Evolutionary conservation across 371 early-diverging fungal genomes (phyloP).

Genomic region (Mucor indicus): DNA sequence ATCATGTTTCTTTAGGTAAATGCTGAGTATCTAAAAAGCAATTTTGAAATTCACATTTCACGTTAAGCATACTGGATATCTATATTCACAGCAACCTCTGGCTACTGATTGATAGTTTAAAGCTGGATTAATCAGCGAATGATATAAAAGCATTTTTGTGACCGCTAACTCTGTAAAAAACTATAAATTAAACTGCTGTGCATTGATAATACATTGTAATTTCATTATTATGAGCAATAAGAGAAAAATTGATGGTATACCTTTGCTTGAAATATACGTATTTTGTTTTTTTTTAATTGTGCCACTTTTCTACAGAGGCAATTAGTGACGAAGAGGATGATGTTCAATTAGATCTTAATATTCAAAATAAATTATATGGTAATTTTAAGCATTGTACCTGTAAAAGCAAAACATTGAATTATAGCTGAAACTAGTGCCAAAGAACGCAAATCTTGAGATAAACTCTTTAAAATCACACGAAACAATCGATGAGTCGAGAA

Average conservation of each 20-base stretch:
- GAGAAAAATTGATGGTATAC: conserved; percentile 21
- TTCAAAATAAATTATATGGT: conserved; percentile 44
- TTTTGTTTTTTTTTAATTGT: neutral
- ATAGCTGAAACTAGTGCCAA: conserved; percentile 36
- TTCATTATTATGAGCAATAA: conserved; percentile 16
- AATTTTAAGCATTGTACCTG: neutral
- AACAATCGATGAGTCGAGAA: conserved; percentile 15
- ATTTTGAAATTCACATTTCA: no score
- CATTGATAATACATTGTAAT: no score
- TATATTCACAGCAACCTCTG: no score
- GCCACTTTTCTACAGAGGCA: conserved; percentile 6
- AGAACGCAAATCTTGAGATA: conserved; percentile 57
- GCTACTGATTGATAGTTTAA: no score
- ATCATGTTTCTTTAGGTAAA: no score
- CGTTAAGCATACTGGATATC: no score
- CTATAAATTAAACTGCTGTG: no score
- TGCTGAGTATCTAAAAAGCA: no score
- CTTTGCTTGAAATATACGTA: neutral
- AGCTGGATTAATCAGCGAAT: no score
- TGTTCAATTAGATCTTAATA: conserved; percentile 37
- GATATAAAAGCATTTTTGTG: no score
- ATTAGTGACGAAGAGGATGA: conserved; percentile 41
- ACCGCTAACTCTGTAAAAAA: no score
- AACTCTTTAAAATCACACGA: conserved; percentile 29
- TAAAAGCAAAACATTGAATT: neutral